Conservation (phyloP, 2,329 filamentous ascomycete genomes). For the Aspergillus niger region DNA sequence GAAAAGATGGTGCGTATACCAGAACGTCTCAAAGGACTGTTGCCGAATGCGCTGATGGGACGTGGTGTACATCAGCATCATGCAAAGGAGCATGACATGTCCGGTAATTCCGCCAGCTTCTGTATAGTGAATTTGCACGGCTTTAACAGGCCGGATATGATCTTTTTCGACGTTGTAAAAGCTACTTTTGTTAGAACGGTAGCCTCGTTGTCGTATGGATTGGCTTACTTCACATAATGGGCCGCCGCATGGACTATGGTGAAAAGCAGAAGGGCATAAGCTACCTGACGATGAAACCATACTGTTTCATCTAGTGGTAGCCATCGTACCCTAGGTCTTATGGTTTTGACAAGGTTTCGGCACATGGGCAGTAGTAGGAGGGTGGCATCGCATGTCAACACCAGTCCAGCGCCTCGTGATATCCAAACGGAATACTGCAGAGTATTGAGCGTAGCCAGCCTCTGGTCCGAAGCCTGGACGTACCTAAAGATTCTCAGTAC, state of each 20-base stretch:
- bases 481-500: constrained; percentile 59
- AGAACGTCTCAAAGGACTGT: constrained; percentile 97
- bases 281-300: constrained; percentile 95
- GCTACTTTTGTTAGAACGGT: constrained; percentile 49
- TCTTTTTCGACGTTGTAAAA: constrained; percentile 93
- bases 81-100: constrained; percentile 97
- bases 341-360: constrained; percentile 78
- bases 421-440: constrained; percentile 92
- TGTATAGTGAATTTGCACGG: constrained; percentile 87
- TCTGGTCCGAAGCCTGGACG: constrained; percentile 69
- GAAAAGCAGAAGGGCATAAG: constrained; percentile 85
- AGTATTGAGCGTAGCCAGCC: constrained; percentile 75
- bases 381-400: constrained; percentile 78
- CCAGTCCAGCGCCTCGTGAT: constrained; percentile 87
- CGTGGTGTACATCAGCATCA: constrained; percentile 97
- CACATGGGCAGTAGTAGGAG: constrained; percentile 94
- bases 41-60: constrained; percentile 91
- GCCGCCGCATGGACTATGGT: constrained; percentile 72
- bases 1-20: constrained; percentile 99
- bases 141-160: constrained; percentile 77
- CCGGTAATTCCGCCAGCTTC: constrained; percentile 90
- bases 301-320: constrained; percentile 93
- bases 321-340: constrained; percentile 85
- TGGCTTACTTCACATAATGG: constrained; percentile 88
- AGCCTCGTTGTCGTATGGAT: too few relatives aligned